Conservation (phyloP, 2,329 filamentous ascomycete genomes). For the Neonectria ditissima region DNA sequence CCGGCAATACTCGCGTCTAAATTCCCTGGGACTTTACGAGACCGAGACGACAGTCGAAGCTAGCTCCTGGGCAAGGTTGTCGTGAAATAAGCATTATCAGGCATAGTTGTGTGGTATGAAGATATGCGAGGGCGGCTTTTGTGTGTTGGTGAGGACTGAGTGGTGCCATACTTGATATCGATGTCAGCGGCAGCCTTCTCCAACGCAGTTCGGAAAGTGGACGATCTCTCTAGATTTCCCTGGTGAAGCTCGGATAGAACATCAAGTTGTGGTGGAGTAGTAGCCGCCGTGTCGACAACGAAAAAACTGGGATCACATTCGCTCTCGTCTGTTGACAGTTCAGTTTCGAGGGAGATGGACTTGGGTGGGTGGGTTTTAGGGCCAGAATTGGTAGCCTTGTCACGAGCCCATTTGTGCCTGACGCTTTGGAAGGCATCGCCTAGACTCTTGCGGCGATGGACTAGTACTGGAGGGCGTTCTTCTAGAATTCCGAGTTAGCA, state of each 20-base stretch:
- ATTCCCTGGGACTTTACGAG: not conserved
- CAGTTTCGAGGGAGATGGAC: not conserved
- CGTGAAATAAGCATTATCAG: not conserved
- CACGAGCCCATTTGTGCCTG: slow-evolving; percentile 43
- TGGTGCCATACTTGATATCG: slow-evolving; percentile 43
- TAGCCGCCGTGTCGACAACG: slow-evolving; percentile 5
- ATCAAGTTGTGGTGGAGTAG: slow-evolving; percentile 45
- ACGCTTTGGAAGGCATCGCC: slow-evolving; percentile 47
- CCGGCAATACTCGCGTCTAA: not conserved
- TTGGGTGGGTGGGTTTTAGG: not conserved
- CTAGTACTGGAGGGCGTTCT: not conserved
- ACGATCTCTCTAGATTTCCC: slow-evolving; percentile 42
- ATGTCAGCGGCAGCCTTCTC: slow-evolving; percentile 48
- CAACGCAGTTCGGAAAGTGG: slow-evolving; percentile 45
- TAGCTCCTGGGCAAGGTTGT: slow-evolving; percentile 22
- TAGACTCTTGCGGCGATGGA: slow-evolving; percentile 45
- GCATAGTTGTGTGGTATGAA: not conserved
- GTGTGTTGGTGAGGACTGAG: slow-evolving; percentile 1
- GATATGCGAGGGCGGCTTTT: slow-evolving; percentile 1
- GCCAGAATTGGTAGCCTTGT: slow-evolving; percentile 24
- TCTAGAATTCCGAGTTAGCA: not conserved
- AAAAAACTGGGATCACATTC: not conserved
- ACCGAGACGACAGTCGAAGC: slow-evolving; percentile 32
- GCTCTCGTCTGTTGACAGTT: not conserved
- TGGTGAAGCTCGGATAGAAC: slow-evolving; percentile 43